phyloP scores from a whole-genome alignment of 345 rosid species.

The Brassica incana region DNA sequence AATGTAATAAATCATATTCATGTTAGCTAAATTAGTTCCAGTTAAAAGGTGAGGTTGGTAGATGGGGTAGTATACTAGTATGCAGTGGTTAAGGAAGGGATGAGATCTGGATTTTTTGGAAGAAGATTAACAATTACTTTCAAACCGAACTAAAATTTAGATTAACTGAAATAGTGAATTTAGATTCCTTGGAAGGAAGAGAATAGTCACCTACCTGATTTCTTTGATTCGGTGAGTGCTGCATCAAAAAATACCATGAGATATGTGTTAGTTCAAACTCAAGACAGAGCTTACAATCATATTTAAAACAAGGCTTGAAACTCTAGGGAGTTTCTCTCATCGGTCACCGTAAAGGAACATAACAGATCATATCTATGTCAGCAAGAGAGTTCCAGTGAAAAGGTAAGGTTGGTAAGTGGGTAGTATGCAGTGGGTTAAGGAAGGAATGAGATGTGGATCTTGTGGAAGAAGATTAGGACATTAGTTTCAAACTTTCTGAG shows the following conservation, averaged over 20 bases:
- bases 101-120: not conserved
- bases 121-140: not conserved
- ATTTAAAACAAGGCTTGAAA: not conserved
- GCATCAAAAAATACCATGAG: conserved; percentile 7
- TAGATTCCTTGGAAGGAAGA: not conserved
- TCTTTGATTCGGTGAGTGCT: not conserved
- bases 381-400: not conserved
- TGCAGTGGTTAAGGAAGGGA: not conserved
- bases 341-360: not conserved
- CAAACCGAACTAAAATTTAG: not conserved
- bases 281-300: not conserved
- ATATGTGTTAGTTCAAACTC: conserved; percentile 12
- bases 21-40: not conserved
- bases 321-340: not conserved
- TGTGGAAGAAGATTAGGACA: not conserved
- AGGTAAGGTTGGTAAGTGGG: not conserved
- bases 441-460: not conserved
- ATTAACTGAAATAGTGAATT: not conserved
- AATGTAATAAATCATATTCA: not conserved
- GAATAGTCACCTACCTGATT: conserved; percentile 1
- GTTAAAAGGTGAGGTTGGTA: not conserved
- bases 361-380: not conserved
- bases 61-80: not conserved
- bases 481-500: not conserved
- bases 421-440: not conserved